Conservation (phyloP, 768 basidiomycete genomes). For the Boletus rufocinnamomeus region DNA sequence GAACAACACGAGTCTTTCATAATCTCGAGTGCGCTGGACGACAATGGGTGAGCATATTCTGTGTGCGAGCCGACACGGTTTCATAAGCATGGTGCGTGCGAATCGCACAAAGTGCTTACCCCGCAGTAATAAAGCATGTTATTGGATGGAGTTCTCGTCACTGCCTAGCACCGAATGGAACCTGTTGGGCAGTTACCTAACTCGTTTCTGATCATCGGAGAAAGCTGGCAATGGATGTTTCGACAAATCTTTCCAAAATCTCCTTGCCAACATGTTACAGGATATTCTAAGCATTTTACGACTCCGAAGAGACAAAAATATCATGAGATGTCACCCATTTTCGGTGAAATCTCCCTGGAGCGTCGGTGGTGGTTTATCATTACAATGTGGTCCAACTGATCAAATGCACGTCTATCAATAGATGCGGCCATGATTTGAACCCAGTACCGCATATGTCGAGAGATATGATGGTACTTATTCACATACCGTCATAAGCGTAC, state of each 20-base stretch:
- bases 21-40: background rate
- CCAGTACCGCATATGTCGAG: conserved; percentile 1
- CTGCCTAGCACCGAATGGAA: conserved; percentile 3
- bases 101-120: conserved; percentile 29
- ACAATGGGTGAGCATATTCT: background rate
- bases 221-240: conserved; percentile 1
- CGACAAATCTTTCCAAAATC: background rate
- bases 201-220: background rate
- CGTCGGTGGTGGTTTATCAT: conserved; percentile 2
- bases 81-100: background rate
- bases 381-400: conserved; percentile 11
- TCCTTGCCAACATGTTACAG: background rate
- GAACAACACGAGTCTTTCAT: background rate
- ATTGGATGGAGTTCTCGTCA: conserved; percentile 9
- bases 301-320: background rate
- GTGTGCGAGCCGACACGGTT: background rate
- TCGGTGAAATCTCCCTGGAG: background rate
- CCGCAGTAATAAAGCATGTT: conserved; percentile 21
- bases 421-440: conserved; percentile 10
- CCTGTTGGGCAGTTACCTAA: conserved; percentile 7
- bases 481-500: background rate
- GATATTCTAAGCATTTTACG: background rate
- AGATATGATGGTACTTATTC: background rate
- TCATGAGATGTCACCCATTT: background rate
- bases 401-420: conserved; percentile 19